Evolutionary conservation across 495 filamentous ascomycete genomes (phyloP).

Genomic region (Geoglossum glabrum): DNA sequence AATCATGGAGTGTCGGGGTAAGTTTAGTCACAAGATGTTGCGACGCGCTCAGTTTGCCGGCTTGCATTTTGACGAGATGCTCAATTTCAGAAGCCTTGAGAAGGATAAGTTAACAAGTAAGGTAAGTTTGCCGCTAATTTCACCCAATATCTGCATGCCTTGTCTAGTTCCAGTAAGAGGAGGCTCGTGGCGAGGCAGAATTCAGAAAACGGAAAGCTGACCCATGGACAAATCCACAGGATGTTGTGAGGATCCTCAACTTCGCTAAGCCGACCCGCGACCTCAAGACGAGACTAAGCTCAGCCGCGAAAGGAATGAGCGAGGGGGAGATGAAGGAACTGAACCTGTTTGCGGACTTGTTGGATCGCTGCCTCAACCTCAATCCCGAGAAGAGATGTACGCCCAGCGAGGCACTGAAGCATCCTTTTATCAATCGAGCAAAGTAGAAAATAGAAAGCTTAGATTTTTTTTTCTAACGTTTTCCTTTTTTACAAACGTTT

Average conservation of each 20-base stretch:
- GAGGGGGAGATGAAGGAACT: constrained; percentile 63
- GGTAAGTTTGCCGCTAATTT: constrained; percentile 21
- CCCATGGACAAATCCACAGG: constrained; percentile 19
- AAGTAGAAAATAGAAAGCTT: neutral
- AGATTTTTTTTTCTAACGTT: no score
- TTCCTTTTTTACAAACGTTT: no score
- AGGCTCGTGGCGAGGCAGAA: neutral
- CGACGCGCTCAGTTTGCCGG: constrained; percentile 51
- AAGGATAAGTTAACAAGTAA: constrained; percentile 71
- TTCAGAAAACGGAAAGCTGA: neutral
- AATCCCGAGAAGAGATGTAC: constrained; percentile 90
- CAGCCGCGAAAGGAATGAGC: constrained; percentile 49
- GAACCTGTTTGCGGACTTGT: constrained; percentile 59
- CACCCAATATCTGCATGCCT: no score
- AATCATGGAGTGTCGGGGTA: constrained; percentile 92
- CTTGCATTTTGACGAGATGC: constrained; percentile 69
- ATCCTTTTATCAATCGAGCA: constrained; percentile 45
- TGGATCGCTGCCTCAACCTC: constrained; percentile 69
- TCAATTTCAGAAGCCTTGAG: constrained; percentile 74
- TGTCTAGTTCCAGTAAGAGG: no score
- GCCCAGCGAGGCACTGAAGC: constrained; percentile 66
- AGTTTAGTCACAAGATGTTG: constrained; percentile 70
- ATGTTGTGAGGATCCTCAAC: constrained; percentile 44
- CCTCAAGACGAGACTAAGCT: constrained; percentile 53
- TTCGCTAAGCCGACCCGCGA: constrained; percentile 69